These are phyloP conservation scores for Arabis hirsuta DNA, from an alignment of 345 rosid species.

Conservation along the genomic window DNA sequence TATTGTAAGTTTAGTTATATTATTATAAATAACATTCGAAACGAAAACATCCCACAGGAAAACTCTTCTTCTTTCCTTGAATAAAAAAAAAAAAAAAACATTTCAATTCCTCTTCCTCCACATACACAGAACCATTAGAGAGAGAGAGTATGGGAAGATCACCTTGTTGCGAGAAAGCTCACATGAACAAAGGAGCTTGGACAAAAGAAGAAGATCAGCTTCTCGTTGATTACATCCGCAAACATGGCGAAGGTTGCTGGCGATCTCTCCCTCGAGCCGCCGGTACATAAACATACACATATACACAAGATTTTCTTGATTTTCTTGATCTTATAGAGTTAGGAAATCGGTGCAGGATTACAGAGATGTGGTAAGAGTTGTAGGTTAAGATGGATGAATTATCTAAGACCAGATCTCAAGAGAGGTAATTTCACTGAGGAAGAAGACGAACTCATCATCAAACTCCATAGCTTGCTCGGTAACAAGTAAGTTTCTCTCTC, in stretches of 20 bases:
- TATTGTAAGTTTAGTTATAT: constrained; percentile 18
- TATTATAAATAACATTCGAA: constrained; percentile 44
- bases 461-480: constrained; percentile 76
- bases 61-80: constrained; percentile 28
- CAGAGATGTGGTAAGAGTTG: constrained; percentile 90
- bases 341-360: constrained; percentile 51
- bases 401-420: constrained; percentile 77
- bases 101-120: not conserved
- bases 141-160: constrained; percentile 71
- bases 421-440: constrained; percentile 82
- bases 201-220: constrained; percentile 89
- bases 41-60: constrained; percentile 37
- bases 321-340: not conserved
- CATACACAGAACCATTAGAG: constrained; percentile 12
- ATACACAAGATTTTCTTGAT: not conserved
- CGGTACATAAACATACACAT: constrained; percentile 41
- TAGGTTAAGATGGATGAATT: constrained; percentile 76
- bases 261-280: constrained; percentile 91
- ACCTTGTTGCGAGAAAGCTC: constrained; percentile 91
- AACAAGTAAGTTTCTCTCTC: constrained; percentile 59
- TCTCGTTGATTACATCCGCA: constrained; percentile 74
- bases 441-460: constrained; percentile 83
- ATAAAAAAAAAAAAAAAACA: not conserved
- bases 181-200: constrained; percentile 97
- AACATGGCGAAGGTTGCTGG: constrained; percentile 95